Percentiles rank a stretch among this genome's conserved stretches.
These are phyloP conservation scores for Cyclostephanos invisitatus DNA, from an alignment of 108 stramenopile species.

Conservation along the genomic window DNA sequence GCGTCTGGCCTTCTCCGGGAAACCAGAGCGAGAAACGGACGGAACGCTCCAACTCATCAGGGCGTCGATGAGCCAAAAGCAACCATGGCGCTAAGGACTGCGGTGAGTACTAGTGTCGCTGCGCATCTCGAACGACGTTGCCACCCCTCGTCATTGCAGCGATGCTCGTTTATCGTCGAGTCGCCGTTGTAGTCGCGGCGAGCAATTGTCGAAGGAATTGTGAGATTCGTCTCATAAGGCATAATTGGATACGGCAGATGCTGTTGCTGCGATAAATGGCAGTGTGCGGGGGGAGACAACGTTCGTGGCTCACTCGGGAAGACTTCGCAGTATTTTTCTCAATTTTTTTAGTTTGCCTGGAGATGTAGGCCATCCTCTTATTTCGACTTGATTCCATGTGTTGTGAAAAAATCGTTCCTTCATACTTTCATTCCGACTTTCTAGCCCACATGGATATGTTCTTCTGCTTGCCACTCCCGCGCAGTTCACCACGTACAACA, in stretches of 20 bases:
- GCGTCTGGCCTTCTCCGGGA: no score
- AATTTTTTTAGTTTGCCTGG: background rate
- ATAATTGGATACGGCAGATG: background rate
- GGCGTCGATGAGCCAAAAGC: background rate
- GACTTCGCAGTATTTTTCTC: background rate
- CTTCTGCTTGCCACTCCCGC: background rate
- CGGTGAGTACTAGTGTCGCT: slow-evolving; percentile 18
- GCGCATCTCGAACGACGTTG: background rate
- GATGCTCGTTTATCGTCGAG: background rate
- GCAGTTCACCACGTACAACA: slow-evolving; percentile 42
- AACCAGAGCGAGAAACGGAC: no score
- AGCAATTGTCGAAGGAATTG: no score
- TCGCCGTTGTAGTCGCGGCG: background rate
- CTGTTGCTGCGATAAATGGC: background rate
- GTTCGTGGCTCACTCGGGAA: background rate
- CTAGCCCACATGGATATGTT: background rate
- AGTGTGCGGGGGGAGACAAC: background rate
- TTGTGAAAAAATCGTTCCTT: background rate
- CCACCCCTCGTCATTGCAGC: background rate
- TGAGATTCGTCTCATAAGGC: background rate
- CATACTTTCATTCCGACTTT: background rate
- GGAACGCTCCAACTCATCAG: no score
- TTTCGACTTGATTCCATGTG: no score
- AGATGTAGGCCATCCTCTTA: background rate
- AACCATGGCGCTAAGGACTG: slow-evolving; percentile 28